Evolutionary conservation across 148 eudicot genomes (phyloP).

Genomic region (Dysphania ambrosioides): DNA sequence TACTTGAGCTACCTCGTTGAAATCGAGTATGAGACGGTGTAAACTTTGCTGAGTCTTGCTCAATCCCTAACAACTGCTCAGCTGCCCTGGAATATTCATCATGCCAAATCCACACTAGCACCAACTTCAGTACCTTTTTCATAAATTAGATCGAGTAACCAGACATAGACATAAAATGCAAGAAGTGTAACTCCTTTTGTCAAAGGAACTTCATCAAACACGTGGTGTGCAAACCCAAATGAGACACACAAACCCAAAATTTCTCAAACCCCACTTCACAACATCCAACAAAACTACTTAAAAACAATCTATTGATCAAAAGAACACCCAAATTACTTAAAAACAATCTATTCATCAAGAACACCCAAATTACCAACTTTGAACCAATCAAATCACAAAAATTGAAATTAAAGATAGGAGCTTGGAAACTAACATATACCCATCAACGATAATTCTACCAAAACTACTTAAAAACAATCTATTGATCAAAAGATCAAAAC

Average conservation of each 20-base stretch:
- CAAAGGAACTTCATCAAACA: conserved; percentile 28
- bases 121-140: not conserved
- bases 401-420: no score
- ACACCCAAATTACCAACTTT: not conserved
- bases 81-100: conserved; percentile 64
- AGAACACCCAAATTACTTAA: no score
- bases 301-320: not conserved
- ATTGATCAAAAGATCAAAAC: conserved; percentile 11
- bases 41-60: conserved; percentile 87
- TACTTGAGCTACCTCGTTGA: conserved; percentile 90
- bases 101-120: not conserved
- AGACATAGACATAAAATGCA: not conserved
- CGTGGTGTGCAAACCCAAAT: conserved; percentile 30
- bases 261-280: not conserved
- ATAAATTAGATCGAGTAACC: not conserved
- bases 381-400: not conserved
- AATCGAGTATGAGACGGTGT: conserved; percentile 87
- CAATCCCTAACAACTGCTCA: conserved; percentile 90
- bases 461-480: conserved; percentile 1
- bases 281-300: not conserved
- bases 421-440: conserved; percentile 4
- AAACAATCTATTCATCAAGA: not conserved
- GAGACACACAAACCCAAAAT: no score
- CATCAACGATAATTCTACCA: not conserved
- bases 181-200: not conserved